Evolutionary conservation across 2,329 filamentous ascomycete species (phyloP).

Genomic region (Exophiala lecanii-corni): DNA sequence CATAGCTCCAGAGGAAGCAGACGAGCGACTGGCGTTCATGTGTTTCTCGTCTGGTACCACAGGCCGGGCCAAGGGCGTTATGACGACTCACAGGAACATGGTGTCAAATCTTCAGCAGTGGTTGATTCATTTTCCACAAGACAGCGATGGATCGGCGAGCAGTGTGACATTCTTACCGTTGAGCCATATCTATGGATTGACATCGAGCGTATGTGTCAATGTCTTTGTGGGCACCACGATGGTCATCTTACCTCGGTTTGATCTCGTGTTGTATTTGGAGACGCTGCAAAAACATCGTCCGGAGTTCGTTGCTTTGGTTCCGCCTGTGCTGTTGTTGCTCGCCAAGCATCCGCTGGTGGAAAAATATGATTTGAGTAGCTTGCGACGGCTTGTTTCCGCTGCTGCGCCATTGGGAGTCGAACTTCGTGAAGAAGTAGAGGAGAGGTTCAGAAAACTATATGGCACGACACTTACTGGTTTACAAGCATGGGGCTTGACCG

Average conservation of each 20-base stretch:
- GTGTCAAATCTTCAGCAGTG: conserved; percentile 54
- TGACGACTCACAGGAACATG: conserved; percentile 71
- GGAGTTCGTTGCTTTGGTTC: conserved; percentile 62
- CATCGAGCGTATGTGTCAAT: conserved; percentile 59
- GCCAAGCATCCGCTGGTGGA: conserved; percentile 64
- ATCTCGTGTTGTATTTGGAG: conserved; percentile 66
- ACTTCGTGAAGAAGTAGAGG: conserved; percentile 51
- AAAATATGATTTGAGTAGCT: conserved; percentile 63
- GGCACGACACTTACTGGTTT: conserved; percentile 14
- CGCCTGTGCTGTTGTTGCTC: conserved; percentile 70
- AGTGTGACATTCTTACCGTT: conserved; percentile 63
- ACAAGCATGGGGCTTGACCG: conserved; percentile 88
- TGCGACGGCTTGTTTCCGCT: conserved; percentile 58
- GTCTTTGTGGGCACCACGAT: conserved; percentile 56
- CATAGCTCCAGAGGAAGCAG: conserved; percentile 50
- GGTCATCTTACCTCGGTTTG: conserved; percentile 74
- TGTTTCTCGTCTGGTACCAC: conserved; percentile 76
- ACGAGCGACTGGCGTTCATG: conserved; percentile 49
- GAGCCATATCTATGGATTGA: conserved; percentile 71
- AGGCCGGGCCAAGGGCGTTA: conserved; percentile 77
- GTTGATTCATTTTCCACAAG: conserved; percentile 32
- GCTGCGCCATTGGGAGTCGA: conserved; percentile 64
- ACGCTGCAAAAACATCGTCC: conserved; percentile 65
- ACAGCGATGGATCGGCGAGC: conserved; percentile 43
- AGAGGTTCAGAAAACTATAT: conserved; percentile 47